Base-by-base conservation (phyloP, 371 early-diverging fungal genomes). In the Neoconidiobolus thromboides region DNA sequence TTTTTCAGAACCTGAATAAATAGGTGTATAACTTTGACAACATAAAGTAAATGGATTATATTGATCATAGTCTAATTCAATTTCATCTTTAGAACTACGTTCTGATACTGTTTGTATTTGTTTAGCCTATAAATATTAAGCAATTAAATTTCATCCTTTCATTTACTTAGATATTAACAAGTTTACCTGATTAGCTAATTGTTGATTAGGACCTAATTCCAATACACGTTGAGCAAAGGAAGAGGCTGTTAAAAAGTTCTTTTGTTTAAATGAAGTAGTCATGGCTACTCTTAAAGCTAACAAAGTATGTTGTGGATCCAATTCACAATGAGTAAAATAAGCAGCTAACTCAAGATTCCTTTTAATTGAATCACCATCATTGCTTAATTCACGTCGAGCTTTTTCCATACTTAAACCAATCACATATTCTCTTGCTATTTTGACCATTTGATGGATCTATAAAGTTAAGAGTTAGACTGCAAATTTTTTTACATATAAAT, bases 31-130 rank as follows among this genome's bases (percentile, higher is more conserved):
- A 7, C 88, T 80, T 41, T 75, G 71, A 9, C 76, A 86, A 66
- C 93, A 92, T 9, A 91, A 73, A 10, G 80, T 81, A 64, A 93
- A 92, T 55, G 94, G 89, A 65, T 89, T 93, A 74, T 85, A 87
- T 68, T 85, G 89, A 69, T 96, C 91, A 71, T 91, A 94, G 55
- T 89, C 81, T 48, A 96, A 65, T n/a, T 75, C 67, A 44, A 91
- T 73, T 66, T 80, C 82, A 70, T 96, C 91, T 39, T 77, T 76
- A 56, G 86, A 79, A 53, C 76, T 85, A 49, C 80, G 82, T 66
- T 91, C 90, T 60, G 83, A 80, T 2, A 82, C 77, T 3, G 77
- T 66, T 65, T 86, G 80, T 63, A 92, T 81, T 71, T 86, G 83
- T 52, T 83, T 83, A 2, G 91, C 90, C 81, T 87, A 69, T 0